These are phyloP conservation scores for Persicaria tinctoria DNA, from an alignment of 148 eudicot genomes.

Conservation along the genomic window DNA sequence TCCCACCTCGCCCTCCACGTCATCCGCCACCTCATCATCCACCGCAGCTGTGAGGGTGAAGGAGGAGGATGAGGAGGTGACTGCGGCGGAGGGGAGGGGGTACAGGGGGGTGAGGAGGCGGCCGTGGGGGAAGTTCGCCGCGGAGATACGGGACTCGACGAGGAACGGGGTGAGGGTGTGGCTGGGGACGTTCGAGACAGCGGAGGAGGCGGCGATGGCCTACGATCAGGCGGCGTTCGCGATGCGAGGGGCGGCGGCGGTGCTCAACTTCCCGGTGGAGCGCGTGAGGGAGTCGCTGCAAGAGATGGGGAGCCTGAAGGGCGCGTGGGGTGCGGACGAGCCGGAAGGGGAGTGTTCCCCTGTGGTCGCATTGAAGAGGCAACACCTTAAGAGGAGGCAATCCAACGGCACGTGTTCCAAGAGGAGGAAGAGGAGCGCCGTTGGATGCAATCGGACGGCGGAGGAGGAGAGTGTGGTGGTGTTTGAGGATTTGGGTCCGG, in stretches of 20 bases:
- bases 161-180: slow-evolving; percentile 51
- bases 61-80: background rate
- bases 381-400: slow-evolving; percentile 36
- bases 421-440: slow-evolving; percentile 6
- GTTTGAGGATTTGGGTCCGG: slow-evolving; percentile 61
- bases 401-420: slow-evolving; percentile 16
- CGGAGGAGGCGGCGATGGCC: slow-evolving; percentile 59
- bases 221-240: slow-evolving; percentile 69
- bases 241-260: slow-evolving; percentile 41
- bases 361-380: slow-evolving; percentile 44
- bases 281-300: slow-evolving; percentile 36
- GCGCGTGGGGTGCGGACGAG: background rate
- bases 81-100: slow-evolving; percentile 12
- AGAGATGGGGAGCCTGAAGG: slow-evolving; percentile 23
- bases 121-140: slow-evolving; percentile 65
- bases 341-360: slow-evolving; percentile 28
- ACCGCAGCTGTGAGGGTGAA: background rate
- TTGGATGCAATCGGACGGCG: background rate
- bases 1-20: slow-evolving; percentile 16
- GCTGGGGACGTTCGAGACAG: slow-evolving; percentile 65
- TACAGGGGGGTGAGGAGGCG: slow-evolving; percentile 57
- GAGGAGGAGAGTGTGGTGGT: slow-evolving; percentile 22
- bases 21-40: slow-evolving; percentile 15
- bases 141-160: slow-evolving; percentile 58
- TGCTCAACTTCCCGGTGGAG: slow-evolving; percentile 50